phyloP scores from a whole-genome alignment of 106 monocot genomes.

The Dendrobium catenatum region DNA sequence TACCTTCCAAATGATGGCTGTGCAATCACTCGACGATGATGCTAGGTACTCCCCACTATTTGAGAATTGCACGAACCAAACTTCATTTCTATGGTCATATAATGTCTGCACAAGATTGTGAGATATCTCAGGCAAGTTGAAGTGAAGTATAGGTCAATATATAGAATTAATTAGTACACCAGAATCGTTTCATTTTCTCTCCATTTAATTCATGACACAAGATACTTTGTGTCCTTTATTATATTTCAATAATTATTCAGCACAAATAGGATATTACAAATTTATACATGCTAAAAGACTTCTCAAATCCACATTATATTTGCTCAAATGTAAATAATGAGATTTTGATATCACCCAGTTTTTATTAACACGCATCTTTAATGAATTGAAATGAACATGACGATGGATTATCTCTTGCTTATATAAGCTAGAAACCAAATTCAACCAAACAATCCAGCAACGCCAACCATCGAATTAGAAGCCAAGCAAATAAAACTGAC shows the following conservation, averaged over 20 bases:
- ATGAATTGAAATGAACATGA: not conserved
- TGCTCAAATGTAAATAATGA: not conserved
- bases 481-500: conserved; percentile 11
- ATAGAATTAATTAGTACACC: not conserved
- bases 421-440: not conserved
- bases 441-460: not conserved
- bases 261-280: not conserved
- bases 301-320: not conserved
- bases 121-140: conserved; percentile 4
- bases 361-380: too few relatives aligned
- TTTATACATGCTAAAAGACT: not conserved
- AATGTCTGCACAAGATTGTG: conserved; percentile 38
- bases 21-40: conserved; percentile 71
- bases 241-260: not conserved
- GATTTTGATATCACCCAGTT: not conserved
- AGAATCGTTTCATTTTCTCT: not conserved
- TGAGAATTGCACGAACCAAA: conserved; percentile 82
- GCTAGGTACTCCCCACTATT: conserved; percentile 62
- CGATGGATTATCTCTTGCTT: not conserved
- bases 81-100: conserved; percentile 61
- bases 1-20: conserved; percentile 79
- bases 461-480: not conserved
- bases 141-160: not conserved
- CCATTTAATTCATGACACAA: not conserved
- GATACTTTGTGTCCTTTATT: not conserved